These are phyloP conservation scores for Arachnomyces sp. DNA, from an alignment of 2,329 filamentous ascomycete genomes.

Conservation along the genomic window DNA sequence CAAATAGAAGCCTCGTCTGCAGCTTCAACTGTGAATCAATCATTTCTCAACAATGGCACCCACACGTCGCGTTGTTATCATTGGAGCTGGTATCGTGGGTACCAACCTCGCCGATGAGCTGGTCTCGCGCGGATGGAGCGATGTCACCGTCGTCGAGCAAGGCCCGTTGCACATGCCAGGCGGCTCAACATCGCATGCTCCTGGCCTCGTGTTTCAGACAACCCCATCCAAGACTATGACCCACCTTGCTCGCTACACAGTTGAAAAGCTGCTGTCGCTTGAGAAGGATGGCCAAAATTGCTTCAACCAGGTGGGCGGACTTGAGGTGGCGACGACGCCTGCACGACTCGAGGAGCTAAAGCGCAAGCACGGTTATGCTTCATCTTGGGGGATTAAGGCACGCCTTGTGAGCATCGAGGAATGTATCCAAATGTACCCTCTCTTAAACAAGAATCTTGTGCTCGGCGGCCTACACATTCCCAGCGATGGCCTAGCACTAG, in stretches of 20 bases:
- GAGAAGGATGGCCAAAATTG: slow-evolving; percentile 44
- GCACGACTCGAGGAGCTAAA: slow-evolving; percentile 55
- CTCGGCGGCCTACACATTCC: slow-evolving; percentile 56
- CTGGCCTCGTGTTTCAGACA: slow-evolving; percentile 58
- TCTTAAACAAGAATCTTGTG: slow-evolving; percentile 46
- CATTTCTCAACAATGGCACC: slow-evolving; percentile 23
- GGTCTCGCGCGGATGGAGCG: slow-evolving; percentile 52
- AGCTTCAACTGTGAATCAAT: background rate
- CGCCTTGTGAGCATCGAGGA: slow-evolving; percentile 45
- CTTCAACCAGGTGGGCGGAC: slow-evolving; percentile 55
- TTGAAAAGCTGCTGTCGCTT: slow-evolving; percentile 52
- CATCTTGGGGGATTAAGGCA: slow-evolving; percentile 54
- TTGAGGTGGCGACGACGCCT: slow-evolving; percentile 56
- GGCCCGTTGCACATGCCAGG: slow-evolving; percentile 56
- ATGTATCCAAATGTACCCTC: slow-evolving; percentile 48
- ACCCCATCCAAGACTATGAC: slow-evolving; percentile 41
- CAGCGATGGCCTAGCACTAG: slow-evolving; percentile 53
- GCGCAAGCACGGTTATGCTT: slow-evolving; percentile 54
- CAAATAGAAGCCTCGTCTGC: too few relatives aligned
- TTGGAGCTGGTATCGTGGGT: slow-evolving; percentile 59
- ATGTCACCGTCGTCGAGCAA: slow-evolving; percentile 60
- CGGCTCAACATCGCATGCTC: slow-evolving; percentile 59
- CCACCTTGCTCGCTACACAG: slow-evolving; percentile 53
- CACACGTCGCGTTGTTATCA: slow-evolving; percentile 48
- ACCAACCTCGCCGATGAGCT: slow-evolving; percentile 59